A percentile compares a stretch with the other conserved stretches of the same genome.
phyloP scores from a whole-genome alignment of 371 early-diverging fungal species.

The Mucor piriformis region DNA sequence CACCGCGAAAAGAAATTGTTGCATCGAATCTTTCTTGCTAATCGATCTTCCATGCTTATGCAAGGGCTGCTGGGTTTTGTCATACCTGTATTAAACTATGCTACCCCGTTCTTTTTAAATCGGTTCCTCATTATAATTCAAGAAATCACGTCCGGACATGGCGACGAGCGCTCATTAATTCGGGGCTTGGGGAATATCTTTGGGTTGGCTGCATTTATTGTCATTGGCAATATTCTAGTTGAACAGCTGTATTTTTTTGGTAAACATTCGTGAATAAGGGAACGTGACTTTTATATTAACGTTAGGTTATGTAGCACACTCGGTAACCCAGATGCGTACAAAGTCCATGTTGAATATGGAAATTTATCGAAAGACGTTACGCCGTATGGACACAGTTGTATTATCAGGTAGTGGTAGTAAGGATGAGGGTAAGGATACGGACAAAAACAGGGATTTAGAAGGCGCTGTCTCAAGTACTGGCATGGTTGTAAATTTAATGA shows the following conservation, averaged over 20 bases:
- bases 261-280: conserved; percentile 6
- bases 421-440: conserved; percentile 1
- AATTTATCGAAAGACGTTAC: conserved; percentile 58
- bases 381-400: conserved; percentile 33
- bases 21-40: conserved; percentile 27
- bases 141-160: conserved; percentile 18
- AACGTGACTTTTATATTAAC: neutral
- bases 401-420: conserved; percentile 14
- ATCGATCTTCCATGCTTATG: conserved; percentile 23
- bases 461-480: conserved; percentile 55
- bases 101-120: conserved; percentile 40
- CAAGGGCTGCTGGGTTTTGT: conserved; percentile 30
- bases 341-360: conserved; percentile 56
- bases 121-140: conserved; percentile 35
- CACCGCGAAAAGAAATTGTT: conserved; percentile 21
- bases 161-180: conserved; percentile 22
- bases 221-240: conserved; percentile 34
- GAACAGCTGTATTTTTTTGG: conserved; percentile 54
- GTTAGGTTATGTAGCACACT: conserved; percentile 20
- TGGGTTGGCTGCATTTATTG: conserved; percentile 35
- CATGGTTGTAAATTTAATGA: conserved; percentile 83
- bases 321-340: conserved; percentile 46
- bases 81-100: conserved; percentile 32
- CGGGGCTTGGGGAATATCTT: conserved; percentile 42
- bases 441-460: conserved; percentile 13